These are phyloP conservation scores for Tuber brumale DNA, from an alignment of 495 filamentous ascomycete genomes.

Conservation along the genomic window DNA sequence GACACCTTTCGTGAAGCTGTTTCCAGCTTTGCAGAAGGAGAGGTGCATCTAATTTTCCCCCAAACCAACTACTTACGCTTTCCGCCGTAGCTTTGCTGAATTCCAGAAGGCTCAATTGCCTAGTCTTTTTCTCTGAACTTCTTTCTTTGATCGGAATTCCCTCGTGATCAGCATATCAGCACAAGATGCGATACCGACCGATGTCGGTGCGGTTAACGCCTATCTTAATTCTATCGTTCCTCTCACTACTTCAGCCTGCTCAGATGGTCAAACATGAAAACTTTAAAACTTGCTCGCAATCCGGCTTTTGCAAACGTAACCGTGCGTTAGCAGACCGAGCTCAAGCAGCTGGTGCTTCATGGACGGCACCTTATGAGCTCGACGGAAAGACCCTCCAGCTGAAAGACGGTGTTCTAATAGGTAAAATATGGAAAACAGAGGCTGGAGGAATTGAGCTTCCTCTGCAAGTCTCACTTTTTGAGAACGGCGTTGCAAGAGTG, in stretches of 20 bases:
- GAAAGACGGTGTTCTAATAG: conserved; percentile 71
- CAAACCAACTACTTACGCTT: neutral
- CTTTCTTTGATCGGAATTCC: neutral
- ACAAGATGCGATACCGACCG: neutral
- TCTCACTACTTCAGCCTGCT: conserved; percentile 42
- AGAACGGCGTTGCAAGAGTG: conserved; percentile 80
- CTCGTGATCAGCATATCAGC: neutral
- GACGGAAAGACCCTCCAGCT: conserved; percentile 63
- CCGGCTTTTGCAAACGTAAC: conserved; percentile 94
- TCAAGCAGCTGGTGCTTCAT: conserved; percentile 55
- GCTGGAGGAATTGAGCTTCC: conserved; percentile 66
- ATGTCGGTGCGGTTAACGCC: neutral
- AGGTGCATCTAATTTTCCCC: neutral
- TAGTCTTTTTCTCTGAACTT: neutral
- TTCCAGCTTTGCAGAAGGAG: neutral
- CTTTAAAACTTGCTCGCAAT: conserved; percentile 92
- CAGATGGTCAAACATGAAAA: conserved; percentile 86
- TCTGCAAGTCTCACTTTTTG: conserved; percentile 75
- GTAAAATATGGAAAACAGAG: conserved; percentile 66
- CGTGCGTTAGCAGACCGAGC: conserved; percentile 78
- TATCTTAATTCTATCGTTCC: conserved; percentile 20
- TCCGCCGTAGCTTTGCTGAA: neutral
- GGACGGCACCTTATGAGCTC: conserved; percentile 77
- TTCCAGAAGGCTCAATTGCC: neutral
- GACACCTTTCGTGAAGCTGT: neutral